Percentiles rank a stretch among this genome's conserved stretches.
These are phyloP conservation scores for Pestalotiopsis sp. DNA, from an alignment of 2,329 filamentous ascomycete species.

Conservation along the genomic window DNA sequence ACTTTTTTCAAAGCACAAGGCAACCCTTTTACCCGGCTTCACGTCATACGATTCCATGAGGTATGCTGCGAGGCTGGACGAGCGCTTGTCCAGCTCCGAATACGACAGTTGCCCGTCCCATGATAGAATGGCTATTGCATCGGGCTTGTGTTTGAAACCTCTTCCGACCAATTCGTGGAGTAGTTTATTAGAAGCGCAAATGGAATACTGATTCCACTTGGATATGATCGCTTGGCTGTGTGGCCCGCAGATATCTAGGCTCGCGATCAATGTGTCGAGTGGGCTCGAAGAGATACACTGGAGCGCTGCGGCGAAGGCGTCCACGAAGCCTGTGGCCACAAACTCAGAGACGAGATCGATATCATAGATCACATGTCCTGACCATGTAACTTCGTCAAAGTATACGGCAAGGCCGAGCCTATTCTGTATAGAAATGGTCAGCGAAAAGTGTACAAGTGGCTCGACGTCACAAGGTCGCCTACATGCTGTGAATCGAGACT, in stretches of 20 bases:
- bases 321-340: constrained; percentile 1
- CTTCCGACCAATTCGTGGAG: neutral
- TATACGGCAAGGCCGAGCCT: neutral
- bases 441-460: neutral
- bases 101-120: constrained; percentile 9
- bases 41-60: neutral
- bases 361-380: neutral
- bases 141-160: constrained; percentile 1
- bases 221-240: neutral
- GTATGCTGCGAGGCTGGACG: neutral
- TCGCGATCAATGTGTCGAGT: neutral
- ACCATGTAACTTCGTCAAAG: constrained; percentile 2
- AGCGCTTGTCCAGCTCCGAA: constrained; percentile 1
- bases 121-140: constrained; percentile 4
- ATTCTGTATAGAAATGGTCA: neutral
- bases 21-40: neutral
- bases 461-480: neutral
- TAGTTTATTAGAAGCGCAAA: neutral
- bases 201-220: constrained; percentile 4
- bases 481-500: neutral
- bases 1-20: constrained; percentile 3
- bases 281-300: neutral
- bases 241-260: neutral
- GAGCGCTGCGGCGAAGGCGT: neutral
- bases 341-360: neutral